Evolutionary conservation across 495 filamentous ascomycete genomes (phyloP), one percentile per base, ranked within the genome.

Genomic region (Penicillium roqueforti): DNA sequence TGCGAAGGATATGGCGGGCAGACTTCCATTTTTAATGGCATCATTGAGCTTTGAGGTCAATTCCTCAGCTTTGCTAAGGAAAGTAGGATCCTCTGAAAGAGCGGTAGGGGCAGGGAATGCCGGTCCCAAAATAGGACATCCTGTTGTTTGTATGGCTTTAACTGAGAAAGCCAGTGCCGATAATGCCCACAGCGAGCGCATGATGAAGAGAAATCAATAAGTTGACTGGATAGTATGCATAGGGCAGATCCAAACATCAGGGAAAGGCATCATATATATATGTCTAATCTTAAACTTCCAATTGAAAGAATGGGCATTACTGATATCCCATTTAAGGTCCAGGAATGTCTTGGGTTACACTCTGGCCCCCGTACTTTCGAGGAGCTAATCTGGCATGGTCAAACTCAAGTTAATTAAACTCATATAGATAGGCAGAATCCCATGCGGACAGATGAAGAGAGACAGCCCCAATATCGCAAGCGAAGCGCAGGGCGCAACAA

Each of bases 121-220:
- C 1, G 77, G 68, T 1, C 79, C 78, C 6, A 71, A 65, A 4
- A 80, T 66, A 1, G 77, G 77, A 51, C 78, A 82, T 41, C 18
- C 38, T 18, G 19, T 23, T 32, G 19, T 13, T 23, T 16, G 34
- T 3, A 36, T 39, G 7, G 49, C 39, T 16, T 43, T n/a, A 9
- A 9, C 39, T 16, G 19, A 22, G 20, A 41, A 22, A 0, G 19
- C 28, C 32, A 36, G 19, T 1, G 34, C 38, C 0, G 3, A 18
- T 25, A 49, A 29, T 9, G 34, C 16, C 29, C 46, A 44, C 3
- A 44, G 10, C 0, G 41, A 44, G 13, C 41, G 41, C 41, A 44
- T 44, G 10, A 14, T 28, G 14, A 18, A 16, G 1, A 6, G 1
- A 8, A 28, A 28, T 16, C 41, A 29, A 14, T 14, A 13, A 22